Base-by-base conservation (phyloP, 2,329 filamentous ascomycete species). In the Spiromastix sp. region DNA sequence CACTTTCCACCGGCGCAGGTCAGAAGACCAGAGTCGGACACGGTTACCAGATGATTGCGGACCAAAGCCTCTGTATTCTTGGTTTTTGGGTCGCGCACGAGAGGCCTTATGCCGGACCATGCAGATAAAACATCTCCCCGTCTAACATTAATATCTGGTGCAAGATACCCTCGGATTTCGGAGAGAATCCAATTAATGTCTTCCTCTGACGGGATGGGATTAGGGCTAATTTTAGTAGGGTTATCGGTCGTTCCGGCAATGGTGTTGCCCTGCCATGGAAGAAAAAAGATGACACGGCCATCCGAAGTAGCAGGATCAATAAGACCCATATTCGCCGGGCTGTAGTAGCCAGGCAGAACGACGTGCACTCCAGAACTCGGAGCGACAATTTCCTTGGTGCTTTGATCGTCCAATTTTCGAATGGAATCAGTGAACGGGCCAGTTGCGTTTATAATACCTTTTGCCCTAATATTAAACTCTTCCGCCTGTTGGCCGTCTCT, bases 181-280 rank as follows among this genome's bases (percentile, higher is more conserved):
- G 74, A 74, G 12, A 85, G 63, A 47, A 85, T 85, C 78, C 80
- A 85, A 45, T 79, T 68, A 44, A 85, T 84, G 43, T 83, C 80
- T 47, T 81, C 70, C 56, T 85, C 79, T 15, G 74, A 73, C 9
- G 81, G 77, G 11, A 83, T 49, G 1, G 81, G 81, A 49, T 83
- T 79, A 27, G 68, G 67, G 2, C 69, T 69, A 41, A 85, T 78
- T 12, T 65, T 59, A 21, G 74, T 77, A 2, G 79, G 74, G 16
- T 79, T 77, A 52, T 85, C 81, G 11, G 81, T 85, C 3, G 81
- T 85, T 37, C 81, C 81, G 27, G 80, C 81, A 48, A 85, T 84
- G 6, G 79, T 85, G 59, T 85, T 84, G 29, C 81, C 81, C 60
- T 85, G 80, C 81, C 81, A 85, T 18, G 81, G 81, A 18, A 85